Percentiles rank a stretch among this genome's conserved stretches.
Conservation (phyloP, 169 alveolate species). For the Plasmodium cynomolgi region DNA sequence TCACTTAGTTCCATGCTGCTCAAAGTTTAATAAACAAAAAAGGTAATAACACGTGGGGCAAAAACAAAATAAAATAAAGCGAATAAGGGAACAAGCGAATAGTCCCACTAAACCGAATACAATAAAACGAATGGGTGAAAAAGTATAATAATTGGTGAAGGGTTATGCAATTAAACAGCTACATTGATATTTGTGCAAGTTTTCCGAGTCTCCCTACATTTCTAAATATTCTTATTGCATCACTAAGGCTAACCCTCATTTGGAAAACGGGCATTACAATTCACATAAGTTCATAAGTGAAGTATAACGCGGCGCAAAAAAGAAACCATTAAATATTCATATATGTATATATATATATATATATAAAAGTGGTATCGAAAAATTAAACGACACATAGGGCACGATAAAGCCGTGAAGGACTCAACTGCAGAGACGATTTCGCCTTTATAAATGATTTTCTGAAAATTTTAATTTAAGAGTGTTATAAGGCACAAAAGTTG, state of each 20-base stretch:
- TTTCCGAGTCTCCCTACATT: neutral
- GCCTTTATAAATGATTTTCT: neutral
- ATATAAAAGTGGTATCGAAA: neutral
- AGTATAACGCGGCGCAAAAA: neutral
- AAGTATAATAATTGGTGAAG: neutral
- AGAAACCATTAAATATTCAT: neutral
- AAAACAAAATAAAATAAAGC: neutral
- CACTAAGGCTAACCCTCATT: neutral
- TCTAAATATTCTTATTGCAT: neutral
- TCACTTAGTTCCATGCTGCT: neutral
- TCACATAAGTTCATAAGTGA: neutral
- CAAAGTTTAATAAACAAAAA: neutral
- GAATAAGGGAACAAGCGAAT: neutral
- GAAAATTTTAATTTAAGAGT: neutral
- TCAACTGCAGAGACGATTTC: neutral
- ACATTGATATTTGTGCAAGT: neutral
- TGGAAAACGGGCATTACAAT: neutral
- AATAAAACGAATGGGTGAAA: neutral
- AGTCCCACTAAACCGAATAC: neutral
- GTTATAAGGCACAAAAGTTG: neutral
- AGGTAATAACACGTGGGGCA: neutral
- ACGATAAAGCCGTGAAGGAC: neutral
- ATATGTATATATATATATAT: neutral
- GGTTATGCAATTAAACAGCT: neutral
- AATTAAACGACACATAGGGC: neutral